These are phyloP conservation scores for Basipetospora sp. DNA, from an alignment of 2,329 filamentous ascomycete species.

Conservation along the genomic window DNA sequence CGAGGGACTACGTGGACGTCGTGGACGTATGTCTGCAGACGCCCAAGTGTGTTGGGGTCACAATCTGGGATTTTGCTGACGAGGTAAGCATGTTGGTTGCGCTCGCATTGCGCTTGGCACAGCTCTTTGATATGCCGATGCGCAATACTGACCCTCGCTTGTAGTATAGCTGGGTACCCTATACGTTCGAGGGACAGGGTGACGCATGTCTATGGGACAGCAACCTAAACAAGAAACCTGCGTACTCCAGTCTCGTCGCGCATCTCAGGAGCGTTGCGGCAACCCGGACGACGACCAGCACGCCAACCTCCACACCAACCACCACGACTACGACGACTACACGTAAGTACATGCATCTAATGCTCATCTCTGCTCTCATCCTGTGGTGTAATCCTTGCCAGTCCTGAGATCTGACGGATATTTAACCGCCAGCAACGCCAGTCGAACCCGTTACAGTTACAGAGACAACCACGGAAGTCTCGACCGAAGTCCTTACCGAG, in stretches of 20 bases:
- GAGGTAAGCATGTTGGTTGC: constrained; percentile 6
- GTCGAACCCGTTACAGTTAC: neutral
- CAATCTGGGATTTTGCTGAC: constrained; percentile 24
- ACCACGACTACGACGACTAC: neutral
- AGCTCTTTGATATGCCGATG: too few relatives aligned
- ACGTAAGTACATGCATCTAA: too few relatives aligned
- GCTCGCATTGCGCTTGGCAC: too few relatives aligned
- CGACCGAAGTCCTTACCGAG: neutral
- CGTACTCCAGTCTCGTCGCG: constrained; percentile 7
- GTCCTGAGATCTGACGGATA: too few relatives aligned
- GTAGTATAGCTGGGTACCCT: constrained; percentile 6
- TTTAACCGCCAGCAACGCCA: too few relatives aligned
- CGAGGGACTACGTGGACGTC: constrained; percentile 25
- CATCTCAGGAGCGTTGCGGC: constrained; percentile 3
- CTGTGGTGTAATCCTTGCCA: too few relatives aligned
- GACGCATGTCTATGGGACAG: constrained; percentile 11
- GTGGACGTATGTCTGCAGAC: constrained; percentile 18
- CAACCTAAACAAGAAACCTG: constrained; percentile 12
- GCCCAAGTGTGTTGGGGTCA: constrained; percentile 22
- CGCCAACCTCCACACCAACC: neutral
- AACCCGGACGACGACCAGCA: neutral
- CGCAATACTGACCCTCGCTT: too few relatives aligned
- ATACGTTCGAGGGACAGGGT: constrained; percentile 5
- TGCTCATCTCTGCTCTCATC: too few relatives aligned
- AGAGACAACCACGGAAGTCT: neutral